Evolutionary conservation across 169 alveolate genomes (phyloP), one percentile per base, ranked within the genome.

Genomic region (Eimeria mitis): DNA sequence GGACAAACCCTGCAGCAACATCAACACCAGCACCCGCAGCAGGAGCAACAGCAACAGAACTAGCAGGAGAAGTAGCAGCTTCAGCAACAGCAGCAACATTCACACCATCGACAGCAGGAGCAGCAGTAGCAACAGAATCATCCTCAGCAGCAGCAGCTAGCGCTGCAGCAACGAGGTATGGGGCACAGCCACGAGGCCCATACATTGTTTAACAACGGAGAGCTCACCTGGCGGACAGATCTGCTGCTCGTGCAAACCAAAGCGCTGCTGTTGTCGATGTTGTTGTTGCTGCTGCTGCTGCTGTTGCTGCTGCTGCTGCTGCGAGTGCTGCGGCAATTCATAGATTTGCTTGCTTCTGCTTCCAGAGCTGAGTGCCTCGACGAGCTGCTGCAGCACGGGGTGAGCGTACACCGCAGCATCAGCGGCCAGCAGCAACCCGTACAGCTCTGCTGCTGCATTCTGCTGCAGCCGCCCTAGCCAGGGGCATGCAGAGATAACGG

Each of bases 401-500:
- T 87, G 81, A 42, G 92, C 92, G 44, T 87, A 63, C 81, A 87
- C 92, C 28, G 92, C 92, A 61, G 92, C 81, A 63, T 87, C 92
- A 59, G 92, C 92, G 23, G 83, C 92, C n/a, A 59, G 42, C 37
- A 92, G 91, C 89, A 92, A 61, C 54, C 79, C 56, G 65, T 92
- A 83, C 11, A 92, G 90, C 16, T 79, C 88, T 34, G 94, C 81
- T 21, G 81, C 65, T 7, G 88, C 96, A 11, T 49, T 65, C 70
- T 68, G 84, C 94, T 81, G 94, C 85, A 92, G 89, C 91, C 11
- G 14, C 13, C 94, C 68, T 5, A 75, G 88, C 88, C 85, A 83
- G 70, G 96, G 94, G 37, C 70, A 65, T 16, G 61, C 87, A 19
- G 81, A 44, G 42, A 92, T 73, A 19, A 49, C 96, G 1, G 92